Conservation (phyloP, 2,329 filamentous ascomycete species). For the Colletotrichum sublineola region DNA sequence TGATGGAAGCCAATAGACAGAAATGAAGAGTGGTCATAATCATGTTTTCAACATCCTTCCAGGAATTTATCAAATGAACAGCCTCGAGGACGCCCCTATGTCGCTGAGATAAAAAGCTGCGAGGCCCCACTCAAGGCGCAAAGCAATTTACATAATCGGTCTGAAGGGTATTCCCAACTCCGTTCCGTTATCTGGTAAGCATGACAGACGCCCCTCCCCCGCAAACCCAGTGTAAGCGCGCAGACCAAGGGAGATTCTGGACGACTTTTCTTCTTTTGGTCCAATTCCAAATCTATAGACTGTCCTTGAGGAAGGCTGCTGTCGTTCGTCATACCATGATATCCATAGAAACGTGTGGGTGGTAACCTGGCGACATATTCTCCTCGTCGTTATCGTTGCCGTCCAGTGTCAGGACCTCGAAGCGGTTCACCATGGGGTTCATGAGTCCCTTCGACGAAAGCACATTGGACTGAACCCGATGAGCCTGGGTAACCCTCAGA, state of each 20-base stretch:
- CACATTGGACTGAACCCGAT: conserved; percentile 47
- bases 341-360: conserved; percentile 44
- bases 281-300: not conserved
- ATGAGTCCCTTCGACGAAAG: conserved; percentile 52
- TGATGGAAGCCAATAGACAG: too few relatives aligned
- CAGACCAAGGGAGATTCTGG: not conserved
- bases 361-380: conserved; percentile 27
- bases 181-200: not conserved
- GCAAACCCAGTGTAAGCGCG: not conserved
- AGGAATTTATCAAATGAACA: not conserved
- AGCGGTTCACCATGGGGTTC: conserved; percentile 68
- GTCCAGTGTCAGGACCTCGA: conserved; percentile 69
- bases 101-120: not conserved
- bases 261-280: too few relatives aligned
- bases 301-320: not conserved
- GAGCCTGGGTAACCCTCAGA: conserved; percentile 53
- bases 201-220: not conserved
- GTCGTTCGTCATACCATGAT: conserved; percentile 32
- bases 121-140: not conserved
- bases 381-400: conserved; percentile 54
- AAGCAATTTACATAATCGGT: not conserved
- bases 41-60: not conserved
- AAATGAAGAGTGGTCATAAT: not conserved
- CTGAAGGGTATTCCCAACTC: conserved; percentile 14
- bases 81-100: not conserved